Percentiles rank a stretch among this genome's conserved stretches.
Evolutionary conservation across 257 asterid species (phyloP).

Genomic region (Solanum chmielewskii): DNA sequence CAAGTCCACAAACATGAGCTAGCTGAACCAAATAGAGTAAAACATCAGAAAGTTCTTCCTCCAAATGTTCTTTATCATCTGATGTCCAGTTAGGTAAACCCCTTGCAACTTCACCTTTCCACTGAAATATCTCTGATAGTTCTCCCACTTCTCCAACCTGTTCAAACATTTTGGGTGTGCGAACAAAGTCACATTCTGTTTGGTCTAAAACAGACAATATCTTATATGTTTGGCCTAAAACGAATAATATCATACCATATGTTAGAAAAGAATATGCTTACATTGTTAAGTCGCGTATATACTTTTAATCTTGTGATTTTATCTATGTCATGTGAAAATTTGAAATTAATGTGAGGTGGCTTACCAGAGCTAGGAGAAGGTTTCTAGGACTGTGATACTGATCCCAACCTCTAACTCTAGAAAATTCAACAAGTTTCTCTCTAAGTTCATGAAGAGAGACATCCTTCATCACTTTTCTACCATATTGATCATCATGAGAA

Average conservation of each 20-base stretch:
- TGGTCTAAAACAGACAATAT: too few relatives aligned
- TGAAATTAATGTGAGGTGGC: not conserved
- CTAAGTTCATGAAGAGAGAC: slow-evolving; percentile 47
- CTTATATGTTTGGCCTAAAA: not conserved
- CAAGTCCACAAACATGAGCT: slow-evolving; percentile 55
- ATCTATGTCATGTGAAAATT: not conserved
- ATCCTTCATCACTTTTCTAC: slow-evolving; percentile 22
- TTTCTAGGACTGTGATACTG: slow-evolving; percentile 56
- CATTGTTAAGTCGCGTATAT: not conserved
- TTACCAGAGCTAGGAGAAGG: slow-evolving; percentile 58
- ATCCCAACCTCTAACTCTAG: slow-evolving; percentile 45
- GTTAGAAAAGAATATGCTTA: not conserved
- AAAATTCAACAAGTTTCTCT: slow-evolving; percentile 43
- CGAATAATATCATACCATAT: not conserved
- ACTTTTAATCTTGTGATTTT: not conserved
- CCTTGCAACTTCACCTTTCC: slow-evolving; percentile 63
- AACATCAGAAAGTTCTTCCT: slow-evolving; percentile 58
- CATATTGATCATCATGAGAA: slow-evolving; percentile 12
- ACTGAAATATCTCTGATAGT: slow-evolving; percentile 54
- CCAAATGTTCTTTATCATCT: slow-evolving; percentile 42
- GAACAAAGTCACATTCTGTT: not conserved
- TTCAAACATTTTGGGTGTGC: not conserved
- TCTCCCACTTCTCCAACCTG: slow-evolving; percentile 79
- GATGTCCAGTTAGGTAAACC: slow-evolving; percentile 51
- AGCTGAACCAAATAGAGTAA: slow-evolving; percentile 41